phyloP scores from a whole-genome alignment of 331 rosid species.

The Cucumis variabilis region DNA sequence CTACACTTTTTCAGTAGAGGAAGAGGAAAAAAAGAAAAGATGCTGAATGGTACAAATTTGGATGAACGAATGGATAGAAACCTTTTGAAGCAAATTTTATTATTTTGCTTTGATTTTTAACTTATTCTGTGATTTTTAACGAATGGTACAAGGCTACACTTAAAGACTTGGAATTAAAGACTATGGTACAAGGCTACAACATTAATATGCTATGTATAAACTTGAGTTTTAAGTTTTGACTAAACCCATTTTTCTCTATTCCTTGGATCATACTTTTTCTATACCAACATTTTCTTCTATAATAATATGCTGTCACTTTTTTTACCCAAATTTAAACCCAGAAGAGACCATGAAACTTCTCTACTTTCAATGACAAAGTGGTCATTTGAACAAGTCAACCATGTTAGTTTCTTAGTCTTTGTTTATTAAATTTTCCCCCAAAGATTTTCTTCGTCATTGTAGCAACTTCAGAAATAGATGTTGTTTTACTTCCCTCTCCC shows the following conservation, averaged over 20 bases:
- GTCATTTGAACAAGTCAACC: not conserved
- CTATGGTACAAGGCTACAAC: no score
- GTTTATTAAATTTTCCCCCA: not conserved
- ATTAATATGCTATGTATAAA: no score
- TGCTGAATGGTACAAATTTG: no score
- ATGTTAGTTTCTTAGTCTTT: constrained; percentile 12
- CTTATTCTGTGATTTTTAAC: no score
- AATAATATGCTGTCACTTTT: not conserved
- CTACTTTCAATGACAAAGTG: not conserved
- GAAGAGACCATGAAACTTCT: constrained; percentile 8
- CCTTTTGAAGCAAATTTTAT: no score
- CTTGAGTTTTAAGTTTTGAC: not conserved
- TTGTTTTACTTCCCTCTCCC: no score
- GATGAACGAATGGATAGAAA: no score
- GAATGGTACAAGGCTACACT: no score
- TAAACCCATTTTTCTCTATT: not conserved
- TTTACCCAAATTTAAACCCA: not conserved
- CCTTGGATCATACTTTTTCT: not conserved
- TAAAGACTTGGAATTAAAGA: no score
- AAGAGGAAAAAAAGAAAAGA: no score
- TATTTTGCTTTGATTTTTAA: no score
- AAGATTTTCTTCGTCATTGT: not conserved
- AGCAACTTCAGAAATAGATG: not conserved
- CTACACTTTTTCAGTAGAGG: no score
- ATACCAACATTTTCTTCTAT: not conserved